Percentiles rank a stretch among this genome's conserved stretches.
Evolutionary conservation across 768 basidiomycete species (phyloP).

Genomic region (Auriscalpium orientale): DNA sequence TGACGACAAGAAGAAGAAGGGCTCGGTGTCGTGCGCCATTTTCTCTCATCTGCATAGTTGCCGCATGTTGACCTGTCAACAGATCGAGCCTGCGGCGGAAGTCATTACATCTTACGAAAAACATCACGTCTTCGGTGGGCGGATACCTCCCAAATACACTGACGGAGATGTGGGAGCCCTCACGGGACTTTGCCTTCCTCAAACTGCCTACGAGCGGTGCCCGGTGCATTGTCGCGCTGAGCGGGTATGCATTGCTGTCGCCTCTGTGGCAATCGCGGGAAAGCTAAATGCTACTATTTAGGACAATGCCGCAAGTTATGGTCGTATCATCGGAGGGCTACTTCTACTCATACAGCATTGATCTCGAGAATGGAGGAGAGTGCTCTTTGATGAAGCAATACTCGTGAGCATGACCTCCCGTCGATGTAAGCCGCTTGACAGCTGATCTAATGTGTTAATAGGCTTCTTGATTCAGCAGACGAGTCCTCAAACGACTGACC

Average conservation of each 20-base stretch:
- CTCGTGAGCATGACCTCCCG: constrained; percentile 38
- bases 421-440: not conserved
- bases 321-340: constrained; percentile 93
- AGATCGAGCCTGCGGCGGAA: constrained; percentile 53
- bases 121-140: constrained; percentile 69
- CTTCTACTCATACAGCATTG: constrained; percentile 93
- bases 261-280: too few relatives aligned
- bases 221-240: constrained; percentile 82
- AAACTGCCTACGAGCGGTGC: constrained; percentile 73
- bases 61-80: not conserved
- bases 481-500: constrained; percentile 12
- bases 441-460: constrained; percentile 1
- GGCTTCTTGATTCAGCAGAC: constrained; percentile 21
- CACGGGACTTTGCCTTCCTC: constrained; percentile 88
- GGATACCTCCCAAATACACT: constrained; percentile 83
- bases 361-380: constrained; percentile 93
- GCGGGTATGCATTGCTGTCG: constrained; percentile 43
- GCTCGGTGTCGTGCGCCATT: constrained; percentile 45
- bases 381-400: constrained; percentile 94
- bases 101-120: constrained; percentile 70
- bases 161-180: constrained; percentile 96
- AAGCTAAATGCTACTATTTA: constrained; percentile 22
- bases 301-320: constrained; percentile 94
- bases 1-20: constrained; percentile 59
- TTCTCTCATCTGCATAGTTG: not conserved